Evolutionary conservation across 1,139 yeast species (phyloP).

Genomic region (Nematodospora anomalae): DNA sequence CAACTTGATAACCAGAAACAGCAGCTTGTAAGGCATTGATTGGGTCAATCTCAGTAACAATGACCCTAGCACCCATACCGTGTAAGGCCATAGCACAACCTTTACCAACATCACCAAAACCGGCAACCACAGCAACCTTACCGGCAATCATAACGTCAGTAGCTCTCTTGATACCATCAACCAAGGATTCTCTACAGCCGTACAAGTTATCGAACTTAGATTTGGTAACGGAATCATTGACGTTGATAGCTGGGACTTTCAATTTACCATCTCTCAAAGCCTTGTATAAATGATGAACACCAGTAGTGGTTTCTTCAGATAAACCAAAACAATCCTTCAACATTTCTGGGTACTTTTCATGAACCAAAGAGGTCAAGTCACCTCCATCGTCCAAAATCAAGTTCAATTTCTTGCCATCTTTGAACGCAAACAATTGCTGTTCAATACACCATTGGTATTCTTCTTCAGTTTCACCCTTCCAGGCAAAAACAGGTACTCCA

Average conservation of each 20-base stretch:
- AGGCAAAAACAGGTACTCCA: slow-evolving; percentile 99
- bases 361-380: slow-evolving; percentile 95
- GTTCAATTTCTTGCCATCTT: slow-evolving; percentile 94
- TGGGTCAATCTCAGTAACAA: slow-evolving; percentile 97
- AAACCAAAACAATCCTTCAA: slow-evolving; percentile 93
- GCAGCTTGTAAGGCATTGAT: slow-evolving; percentile 99
- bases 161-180: slow-evolving; percentile 99
- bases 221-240: slow-evolving; percentile 98
- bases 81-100: slow-evolving; percentile 99
- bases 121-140: slow-evolving; percentile 98
- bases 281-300: slow-evolving; percentile 99
- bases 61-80: slow-evolving; percentile 99
- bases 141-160: slow-evolving; percentile 99
- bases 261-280: slow-evolving; percentile 86
- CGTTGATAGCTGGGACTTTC: slow-evolving; percentile 99
- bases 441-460: slow-evolving; percentile 99
- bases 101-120: slow-evolving; percentile 99
- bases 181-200: slow-evolving; percentile 99
- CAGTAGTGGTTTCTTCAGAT: slow-evolving; percentile 99
- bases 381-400: slow-evolving; percentile 99
- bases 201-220: slow-evolving; percentile 99
- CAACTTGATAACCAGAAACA: slow-evolving; percentile 97
- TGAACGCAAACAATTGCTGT: slow-evolving; percentile 98
- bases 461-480: slow-evolving; percentile 99
- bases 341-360: slow-evolving; percentile 98